phyloP scores from a whole-genome alignment of 139 green algal genomes.

The Klebsormidium nitens region DNA sequence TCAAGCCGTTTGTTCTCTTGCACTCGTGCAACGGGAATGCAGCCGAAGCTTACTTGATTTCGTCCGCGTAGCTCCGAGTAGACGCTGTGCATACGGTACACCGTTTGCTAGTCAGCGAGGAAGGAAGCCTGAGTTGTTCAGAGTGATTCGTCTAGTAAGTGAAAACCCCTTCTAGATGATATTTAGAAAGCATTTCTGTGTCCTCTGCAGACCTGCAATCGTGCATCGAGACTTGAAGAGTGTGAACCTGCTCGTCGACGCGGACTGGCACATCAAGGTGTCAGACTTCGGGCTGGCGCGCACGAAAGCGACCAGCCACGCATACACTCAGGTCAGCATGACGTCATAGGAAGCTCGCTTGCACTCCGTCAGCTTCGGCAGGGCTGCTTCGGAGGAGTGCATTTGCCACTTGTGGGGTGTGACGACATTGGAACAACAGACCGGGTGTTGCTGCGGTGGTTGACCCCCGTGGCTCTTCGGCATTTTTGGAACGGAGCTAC shows the following conservation, averaged over 20 bases:
- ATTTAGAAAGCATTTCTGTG: neutral
- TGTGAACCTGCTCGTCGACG: slow-evolving; percentile 55
- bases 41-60: too few relatives aligned
- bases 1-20: too few relatives aligned
- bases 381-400: neutral
- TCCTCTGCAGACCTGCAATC: slow-evolving; percentile 54
- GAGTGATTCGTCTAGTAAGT: too few relatives aligned
- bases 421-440: neutral
- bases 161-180: too few relatives aligned
- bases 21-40: too few relatives aligned
- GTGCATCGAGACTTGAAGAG: slow-evolving; percentile 78
- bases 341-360: too few relatives aligned
- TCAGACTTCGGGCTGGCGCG: slow-evolving; percentile 58
- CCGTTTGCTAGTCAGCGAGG: too few relatives aligned
- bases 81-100: too few relatives aligned
- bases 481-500: neutral
- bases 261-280: slow-evolving; percentile 62
- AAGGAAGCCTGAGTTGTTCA: too few relatives aligned
- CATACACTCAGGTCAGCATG: slow-evolving; percentile 6
- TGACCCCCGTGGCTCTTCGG: neutral
- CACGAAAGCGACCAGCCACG: slow-evolving; percentile 26
- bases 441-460: neutral
- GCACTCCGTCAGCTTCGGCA: too few relatives aligned
- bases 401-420: neutral
- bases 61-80: too few relatives aligned